Percentiles rank a stretch among this genome's conserved stretches.
Evolutionary conservation across 2,329 filamentous ascomycete species (phyloP).

Genomic region (Ceratocystis lukuohia): DNA sequence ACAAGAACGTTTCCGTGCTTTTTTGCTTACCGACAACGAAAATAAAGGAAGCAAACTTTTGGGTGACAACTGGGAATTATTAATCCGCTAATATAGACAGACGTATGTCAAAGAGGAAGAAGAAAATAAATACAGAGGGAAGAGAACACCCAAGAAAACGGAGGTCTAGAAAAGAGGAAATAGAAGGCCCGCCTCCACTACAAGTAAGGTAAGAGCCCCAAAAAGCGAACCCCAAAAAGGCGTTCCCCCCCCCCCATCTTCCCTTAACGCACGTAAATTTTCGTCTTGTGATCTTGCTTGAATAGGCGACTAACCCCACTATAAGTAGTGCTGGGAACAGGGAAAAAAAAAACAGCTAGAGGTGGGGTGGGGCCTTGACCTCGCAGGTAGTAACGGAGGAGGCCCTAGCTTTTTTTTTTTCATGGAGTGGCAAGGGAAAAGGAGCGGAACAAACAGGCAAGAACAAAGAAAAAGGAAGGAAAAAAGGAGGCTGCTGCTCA

Average conservation of each 20-base stretch:
- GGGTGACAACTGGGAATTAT: constrained; percentile 13
- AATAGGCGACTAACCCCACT: too few relatives aligned
- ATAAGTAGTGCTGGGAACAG: too few relatives aligned
- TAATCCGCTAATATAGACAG: constrained; percentile 5
- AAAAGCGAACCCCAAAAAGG: too few relatives aligned
- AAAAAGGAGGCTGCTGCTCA: neutral
- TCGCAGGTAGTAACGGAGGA: neutral
- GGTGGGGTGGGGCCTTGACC: neutral
- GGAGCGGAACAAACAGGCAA: neutral
- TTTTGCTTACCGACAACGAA: neutral
- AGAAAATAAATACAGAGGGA: constrained; percentile 10
- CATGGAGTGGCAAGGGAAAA: neutral
- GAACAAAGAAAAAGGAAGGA: neutral
- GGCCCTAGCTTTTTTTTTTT: neutral
- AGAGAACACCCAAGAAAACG: constrained; percentile 2
- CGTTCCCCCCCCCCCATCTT: too few relatives aligned
- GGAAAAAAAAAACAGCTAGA: too few relatives aligned
- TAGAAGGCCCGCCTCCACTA: neutral
- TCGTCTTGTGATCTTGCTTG: too few relatives aligned
- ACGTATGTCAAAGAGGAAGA: constrained; percentile 9
- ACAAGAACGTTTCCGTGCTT: neutral
- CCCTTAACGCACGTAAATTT: too few relatives aligned
- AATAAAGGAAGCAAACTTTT: constrained; percentile 11
- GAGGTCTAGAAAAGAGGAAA: neutral
- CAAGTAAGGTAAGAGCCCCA: neutral